Base-by-base conservation (phyloP, 2,329 filamentous ascomycete genomes). In the Alternaria sp. region DNA sequence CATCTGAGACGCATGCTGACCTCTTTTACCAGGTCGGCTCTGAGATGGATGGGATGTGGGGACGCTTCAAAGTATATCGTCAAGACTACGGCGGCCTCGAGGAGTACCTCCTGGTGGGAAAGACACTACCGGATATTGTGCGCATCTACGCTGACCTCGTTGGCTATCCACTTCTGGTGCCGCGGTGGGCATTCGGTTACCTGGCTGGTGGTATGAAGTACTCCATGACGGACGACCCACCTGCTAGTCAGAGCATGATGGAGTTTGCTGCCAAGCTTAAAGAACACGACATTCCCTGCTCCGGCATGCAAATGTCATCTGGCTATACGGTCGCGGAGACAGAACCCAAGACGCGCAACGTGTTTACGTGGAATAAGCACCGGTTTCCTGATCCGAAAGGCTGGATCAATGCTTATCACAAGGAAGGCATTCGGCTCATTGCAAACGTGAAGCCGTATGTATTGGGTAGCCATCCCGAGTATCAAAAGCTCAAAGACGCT, bases 1-100 rank as follows among this genome's bases (percentile, higher is more conserved):
- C 32, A 40, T 17, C 36, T 40, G 36, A 17, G n/a, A 40, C 36
- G 0, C n/a, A 40, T 40, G 0, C 36, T 40, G 36, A 40, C 36
- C n/a, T 40, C n/a, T 17, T 17, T 40, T 40, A 17, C 36, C 36
- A 40, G 36, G 36, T 40, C 36, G 91, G 90, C 3, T 87, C 88
- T 1, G 90, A 93, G 76, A 90, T 93, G 78, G 91, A 93, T 72
- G 90, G 90, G 26, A 86, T 92, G 80, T 93, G 90, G 89, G 90
- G 90, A 0, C 86, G 86, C 61, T 92, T 88, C 85, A 92, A 92
- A 75, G 89, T 91, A 19, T 91, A 91, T 70, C 85, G 90, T 8
- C 90, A 93, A 77, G 89, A 91, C 63, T 86, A 90, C 66, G 90
- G 91, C 21, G 91, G 91, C 0, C 81, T 93, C 0, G 90, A 93